These are phyloP conservation scores for Phytopythium litorale DNA, from an alignment of 352 stramenopile genomes.

Conservation along the genomic window DNA sequence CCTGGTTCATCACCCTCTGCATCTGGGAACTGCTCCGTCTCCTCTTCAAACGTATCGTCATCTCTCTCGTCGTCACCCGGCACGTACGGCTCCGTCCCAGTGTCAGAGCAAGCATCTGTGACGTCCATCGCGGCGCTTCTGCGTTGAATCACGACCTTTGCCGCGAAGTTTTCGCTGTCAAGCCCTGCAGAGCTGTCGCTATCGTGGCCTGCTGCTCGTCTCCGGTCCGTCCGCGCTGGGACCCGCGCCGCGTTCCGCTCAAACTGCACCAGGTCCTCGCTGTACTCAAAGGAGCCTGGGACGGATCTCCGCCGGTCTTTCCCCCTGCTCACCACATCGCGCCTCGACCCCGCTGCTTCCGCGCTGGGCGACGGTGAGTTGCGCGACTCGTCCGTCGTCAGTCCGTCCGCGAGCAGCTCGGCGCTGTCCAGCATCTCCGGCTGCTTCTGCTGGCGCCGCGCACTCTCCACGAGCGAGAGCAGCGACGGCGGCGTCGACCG, in stretches of 20 bases:
- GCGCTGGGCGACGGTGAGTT: neutral
- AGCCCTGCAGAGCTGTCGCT: neutral
- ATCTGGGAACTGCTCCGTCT: constrained; percentile 1
- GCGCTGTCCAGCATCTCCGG: neutral
- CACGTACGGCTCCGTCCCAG: constrained; percentile 18
- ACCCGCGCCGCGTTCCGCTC: neutral
- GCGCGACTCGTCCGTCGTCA: constrained; percentile 2
- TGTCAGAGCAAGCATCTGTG: constrained; percentile 18
- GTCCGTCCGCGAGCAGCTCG: neutral
- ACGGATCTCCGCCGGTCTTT: neutral
- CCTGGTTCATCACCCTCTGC: neutral
- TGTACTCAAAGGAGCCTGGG: constrained; percentile 17
- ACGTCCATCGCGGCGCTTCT: neutral
- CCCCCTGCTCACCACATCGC: neutral
- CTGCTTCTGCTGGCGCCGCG: constrained; percentile 16
- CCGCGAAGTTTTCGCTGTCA: neutral
- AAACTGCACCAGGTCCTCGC: constrained; percentile 25
- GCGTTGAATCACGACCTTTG: neutral
- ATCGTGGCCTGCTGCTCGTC: neutral
- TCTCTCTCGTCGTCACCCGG: constrained; percentile 8
- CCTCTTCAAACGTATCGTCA: constrained; percentile 9
- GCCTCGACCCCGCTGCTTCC: neutral
- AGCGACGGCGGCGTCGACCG: constrained; percentile 19
- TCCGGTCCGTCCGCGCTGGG: neutral
- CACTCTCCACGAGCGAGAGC: constrained; percentile 21